Evolutionary conservation across 257 asterid species (phyloP).

Genomic region (Cynanchum wilfordii): DNA sequence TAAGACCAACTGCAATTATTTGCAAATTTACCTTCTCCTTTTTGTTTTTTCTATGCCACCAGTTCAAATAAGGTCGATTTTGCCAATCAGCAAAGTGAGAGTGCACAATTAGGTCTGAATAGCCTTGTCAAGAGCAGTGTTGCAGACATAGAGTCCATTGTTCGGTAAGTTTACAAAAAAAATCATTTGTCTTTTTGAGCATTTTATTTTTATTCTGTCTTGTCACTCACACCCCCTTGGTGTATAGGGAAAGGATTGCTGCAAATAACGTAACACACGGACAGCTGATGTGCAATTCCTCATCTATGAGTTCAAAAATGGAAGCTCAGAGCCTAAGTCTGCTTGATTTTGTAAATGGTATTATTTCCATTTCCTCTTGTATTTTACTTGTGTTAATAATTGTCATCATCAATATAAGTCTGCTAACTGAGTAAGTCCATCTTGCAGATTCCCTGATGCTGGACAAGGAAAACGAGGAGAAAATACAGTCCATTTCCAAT

Average conservation of each 20-base stretch:
- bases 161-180: slow-evolving; percentile 37
- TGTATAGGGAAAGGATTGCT: slow-evolving; percentile 36
- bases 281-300: slow-evolving; percentile 42
- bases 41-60: slow-evolving; percentile 12
- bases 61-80: slow-evolving; percentile 47
- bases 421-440: background rate
- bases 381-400: background rate
- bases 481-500: slow-evolving; percentile 31
- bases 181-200: slow-evolving; percentile 8
- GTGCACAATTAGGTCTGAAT: slow-evolving; percentile 32
- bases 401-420: background rate
- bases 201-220: background rate
- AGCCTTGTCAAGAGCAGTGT: slow-evolving; percentile 33
- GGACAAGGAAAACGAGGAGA: slow-evolving; percentile 46
- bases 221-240: slow-evolving; percentile 12
- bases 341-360: slow-evolving; percentile 48
- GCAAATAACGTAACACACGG: slow-evolving; percentile 40
- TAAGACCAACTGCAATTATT: no score
- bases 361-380: background rate
- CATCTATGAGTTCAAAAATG: slow-evolving; percentile 34
- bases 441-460: slow-evolving; percentile 50
- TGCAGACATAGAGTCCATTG: slow-evolving; percentile 33
- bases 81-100: slow-evolving; percentile 45
- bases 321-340: slow-evolving; percentile 30
- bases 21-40: background rate